Evolutionary conservation across 1,284 basidiomycete species (phyloP), one percentile per base, ranked within the genome.

Genomic region (Puccinia horiana): DNA sequence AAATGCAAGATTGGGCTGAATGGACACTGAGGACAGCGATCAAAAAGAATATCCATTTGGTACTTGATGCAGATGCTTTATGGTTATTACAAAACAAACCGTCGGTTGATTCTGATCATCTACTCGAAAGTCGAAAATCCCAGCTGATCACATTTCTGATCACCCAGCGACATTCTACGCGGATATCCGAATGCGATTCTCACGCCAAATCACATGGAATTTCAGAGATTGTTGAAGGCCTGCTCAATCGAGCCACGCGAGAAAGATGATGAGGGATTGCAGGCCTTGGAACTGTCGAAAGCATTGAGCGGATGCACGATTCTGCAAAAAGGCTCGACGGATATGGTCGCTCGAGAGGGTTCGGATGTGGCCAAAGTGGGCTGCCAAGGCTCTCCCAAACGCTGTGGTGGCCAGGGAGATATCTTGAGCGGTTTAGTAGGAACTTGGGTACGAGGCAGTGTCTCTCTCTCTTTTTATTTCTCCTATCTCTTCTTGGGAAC

Each of bases 191-290:
- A 72, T 32, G 93, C 92, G 0, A 91, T 96, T 40, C 88, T 98
- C 61, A 99, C 97, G 0, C 96, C 97, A 0, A 99, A 99, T 85
- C 91, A 97, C 16, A 93, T 94, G 83, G 96, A 99, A 87, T 98
- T 99, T 87, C 91, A 92, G 85, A 89, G 96, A 16, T 88, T 99
- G 40, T 92, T 92, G 91, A 94, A 81, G 90, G 90, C 82, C 88
- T 93, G 75, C 94, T 91, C 76, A 83, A 91, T 89, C 26, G 88
- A 82, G 79, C 86, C 35, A 84, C 85, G 0, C 88, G 26, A 87
- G 88, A 40, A 89, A 87, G 16, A 90, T 87, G 58, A 87, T 84
- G 75, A 89, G 87, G 37, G 35, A 16, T 79, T 88, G 88, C 86
- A 90, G 87, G 84, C 94, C 90, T 88, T 90, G 35, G 88, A 85